Evolutionary conservation across 139 green algal genomes (phyloP).

Genomic region (Haematococcus sp.): DNA sequence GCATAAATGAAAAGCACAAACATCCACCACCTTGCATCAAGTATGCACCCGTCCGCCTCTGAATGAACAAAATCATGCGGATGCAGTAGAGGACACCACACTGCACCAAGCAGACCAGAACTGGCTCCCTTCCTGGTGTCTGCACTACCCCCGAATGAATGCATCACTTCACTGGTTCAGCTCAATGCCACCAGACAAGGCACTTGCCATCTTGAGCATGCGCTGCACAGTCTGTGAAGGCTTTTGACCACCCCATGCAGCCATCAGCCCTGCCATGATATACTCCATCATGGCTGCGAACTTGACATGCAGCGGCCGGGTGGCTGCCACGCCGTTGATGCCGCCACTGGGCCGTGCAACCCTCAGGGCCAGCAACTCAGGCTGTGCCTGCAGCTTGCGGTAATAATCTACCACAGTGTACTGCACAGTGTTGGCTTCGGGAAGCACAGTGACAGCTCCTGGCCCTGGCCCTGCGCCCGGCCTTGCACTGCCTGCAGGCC

Average conservation of each 20-base stretch:
- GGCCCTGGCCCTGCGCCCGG: too few relatives aligned
- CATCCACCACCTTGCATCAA: too few relatives aligned
- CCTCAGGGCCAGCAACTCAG: not conserved
- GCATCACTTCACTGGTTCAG: conserved; percentile 2
- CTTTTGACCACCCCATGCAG: conserved; percentile 21
- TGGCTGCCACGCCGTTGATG: not conserved
- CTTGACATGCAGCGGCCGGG: conserved; percentile 33
- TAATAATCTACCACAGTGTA: not conserved
- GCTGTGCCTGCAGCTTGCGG: not conserved
- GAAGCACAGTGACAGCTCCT: too few relatives aligned
- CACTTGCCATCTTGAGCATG: conserved; percentile 8
- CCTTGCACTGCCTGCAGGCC: not conserved
- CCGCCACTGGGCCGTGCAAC: conserved; percentile 9
- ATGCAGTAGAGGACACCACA: too few relatives aligned
- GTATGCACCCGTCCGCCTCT: too few relatives aligned
- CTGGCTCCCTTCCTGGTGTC: too few relatives aligned
- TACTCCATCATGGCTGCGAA: conserved; percentile 35
- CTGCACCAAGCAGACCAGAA: too few relatives aligned
- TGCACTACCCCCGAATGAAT: too few relatives aligned
- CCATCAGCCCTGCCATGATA: conserved; percentile 17
- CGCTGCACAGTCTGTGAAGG: not conserved
- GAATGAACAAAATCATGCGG: too few relatives aligned
- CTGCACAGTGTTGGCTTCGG: too few relatives aligned
- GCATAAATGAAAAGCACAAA: too few relatives aligned
- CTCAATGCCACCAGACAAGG: conserved; percentile 11